Evolutionary conservation across 2,329 filamentous ascomycete genomes (phyloP), one percentile per base, ranked within the genome.

Genomic region (Neopestalotiopsis clavispora): DNA sequence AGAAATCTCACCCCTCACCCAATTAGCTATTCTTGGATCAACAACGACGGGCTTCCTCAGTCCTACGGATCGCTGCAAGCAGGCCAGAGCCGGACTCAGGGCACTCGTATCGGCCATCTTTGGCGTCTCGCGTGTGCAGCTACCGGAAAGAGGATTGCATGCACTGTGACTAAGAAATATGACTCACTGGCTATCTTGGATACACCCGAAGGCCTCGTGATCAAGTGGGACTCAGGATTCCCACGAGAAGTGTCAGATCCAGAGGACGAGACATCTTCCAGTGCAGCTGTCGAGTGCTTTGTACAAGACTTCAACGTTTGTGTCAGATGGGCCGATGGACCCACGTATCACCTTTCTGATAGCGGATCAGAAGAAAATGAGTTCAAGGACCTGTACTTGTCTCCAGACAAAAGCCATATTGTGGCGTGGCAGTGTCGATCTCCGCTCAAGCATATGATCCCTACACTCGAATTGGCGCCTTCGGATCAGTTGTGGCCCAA

Each of bases 231-330:
- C 13, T 32, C 28, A 14, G 63, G 49, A n/a, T 13, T 9, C 4
- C 20, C 17, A 38, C n/a, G 1, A n/a, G 23, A 65, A 34, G 23
- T 4, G 14, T 9, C 42, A 14, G 45, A 57, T 23, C 20, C 42
- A 32, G 38, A 9, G 9, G 40, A 52, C 3, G 20, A 14, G 28
- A 9, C 14, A 20, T 30, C 30, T n/a, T 4, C 58, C 28, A 34
- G 30, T 52, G 9, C 23, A 20, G n/a, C 12, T 13, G 34, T 28
- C 42, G n/a, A 52, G 40, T 20, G 12, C 20, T 57, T 65, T n/a
- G 45, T 65, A 42, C 63, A 42, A 1, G 45, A 65, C 63, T 65
- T 56, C 38, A 57, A 65, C 45, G 30, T 65, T 42, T 65, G 42
- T 40, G 17, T 52, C 3, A 65, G n/a, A 32, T 12, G 30, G 20